These are phyloP conservation scores for Aspergillus bombycis DNA, from an alignment of 2,329 filamentous ascomycete species.

Conservation along the genomic window DNA sequence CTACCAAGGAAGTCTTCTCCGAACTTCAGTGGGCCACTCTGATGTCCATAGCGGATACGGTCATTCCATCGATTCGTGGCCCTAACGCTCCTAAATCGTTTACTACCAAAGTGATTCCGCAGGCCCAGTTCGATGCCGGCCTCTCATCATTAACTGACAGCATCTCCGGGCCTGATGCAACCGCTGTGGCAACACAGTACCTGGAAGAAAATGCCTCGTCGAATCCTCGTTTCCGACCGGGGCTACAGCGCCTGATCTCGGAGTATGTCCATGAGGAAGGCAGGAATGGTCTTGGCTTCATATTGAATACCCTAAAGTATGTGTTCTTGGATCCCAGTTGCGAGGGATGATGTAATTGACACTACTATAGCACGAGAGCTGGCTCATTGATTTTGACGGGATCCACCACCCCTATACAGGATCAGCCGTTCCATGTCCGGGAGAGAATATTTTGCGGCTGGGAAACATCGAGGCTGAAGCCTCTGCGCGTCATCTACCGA, in stretches of 20 bases:
- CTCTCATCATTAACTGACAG: conserved; percentile 31
- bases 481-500: conserved; percentile 54
- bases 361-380: conserved; percentile 50
- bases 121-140: conserved; percentile 46
- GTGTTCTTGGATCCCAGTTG: conserved; percentile 14
- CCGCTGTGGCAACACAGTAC: conserved; percentile 47
- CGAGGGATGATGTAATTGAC: neutral
- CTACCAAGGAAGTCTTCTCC: conserved; percentile 54
- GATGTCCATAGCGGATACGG: conserved; percentile 59
- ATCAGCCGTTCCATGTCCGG: conserved; percentile 58
- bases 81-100: conserved; percentile 36
- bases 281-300: conserved; percentile 52
- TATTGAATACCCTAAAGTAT: conserved; percentile 59
- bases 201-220: conserved; percentile 53
- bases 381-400: conserved; percentile 63
- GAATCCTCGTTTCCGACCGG: conserved; percentile 54
- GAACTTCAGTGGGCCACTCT: conserved; percentile 62
- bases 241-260: conserved; percentile 52
- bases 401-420: conserved; percentile 56
- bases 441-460: conserved; percentile 58
- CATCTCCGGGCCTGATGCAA: conserved; percentile 36
- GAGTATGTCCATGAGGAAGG: conserved; percentile 53
- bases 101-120: conserved; percentile 42
- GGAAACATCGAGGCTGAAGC: conserved; percentile 55
- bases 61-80: conserved; percentile 58